Evolutionary conservation across 495 filamentous ascomycete genomes (phyloP).

Genomic region (Wilcoxina mikolae): DNA sequence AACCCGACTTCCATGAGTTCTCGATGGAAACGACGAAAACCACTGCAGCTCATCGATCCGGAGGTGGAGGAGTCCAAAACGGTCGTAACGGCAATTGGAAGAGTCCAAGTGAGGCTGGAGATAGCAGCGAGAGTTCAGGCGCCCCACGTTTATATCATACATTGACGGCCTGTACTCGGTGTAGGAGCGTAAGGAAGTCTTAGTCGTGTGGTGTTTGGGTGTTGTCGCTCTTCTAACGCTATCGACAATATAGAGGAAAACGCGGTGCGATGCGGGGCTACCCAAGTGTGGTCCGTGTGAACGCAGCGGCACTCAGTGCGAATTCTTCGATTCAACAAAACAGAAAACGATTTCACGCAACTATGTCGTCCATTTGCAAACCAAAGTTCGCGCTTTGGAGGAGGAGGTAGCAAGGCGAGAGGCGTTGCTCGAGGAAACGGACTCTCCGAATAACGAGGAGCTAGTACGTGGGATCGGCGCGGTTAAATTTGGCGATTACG

Average conservation of each 20-base stretch:
- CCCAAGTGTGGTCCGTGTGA: slow-evolving; percentile 88
- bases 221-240: background rate
- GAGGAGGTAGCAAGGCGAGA: slow-evolving; percentile 49
- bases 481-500: slow-evolving; percentile 59
- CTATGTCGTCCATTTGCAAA: slow-evolving; percentile 78
- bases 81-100: background rate
- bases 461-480: slow-evolving; percentile 70
- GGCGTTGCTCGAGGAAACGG: slow-evolving; percentile 44
- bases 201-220: background rate
- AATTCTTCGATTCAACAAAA: slow-evolving; percentile 81
- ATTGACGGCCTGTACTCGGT: slow-evolving; percentile 72
- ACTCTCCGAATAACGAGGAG: slow-evolving; percentile 56
- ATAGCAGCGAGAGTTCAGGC: slow-evolving; percentile 21
- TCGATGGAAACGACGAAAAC: slow-evolving; percentile 28
- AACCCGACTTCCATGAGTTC: slow-evolving; percentile 23
- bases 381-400: slow-evolving; percentile 63
- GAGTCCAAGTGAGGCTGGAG: slow-evolving; percentile 2
- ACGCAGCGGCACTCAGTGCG: slow-evolving; percentile 71
- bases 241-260: slow-evolving; percentile 61
- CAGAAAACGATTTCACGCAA: slow-evolving; percentile 60
- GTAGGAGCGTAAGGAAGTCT: slow-evolving; percentile 54
- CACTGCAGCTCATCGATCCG: slow-evolving; percentile 21
- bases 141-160: slow-evolving; percentile 60
- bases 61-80: slow-evolving; percentile 5
- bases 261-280: slow-evolving; percentile 78